phyloP scores from a whole-genome alignment of 495 filamentous ascomycete species.

The Trichodelitschia bisporula region DNA sequence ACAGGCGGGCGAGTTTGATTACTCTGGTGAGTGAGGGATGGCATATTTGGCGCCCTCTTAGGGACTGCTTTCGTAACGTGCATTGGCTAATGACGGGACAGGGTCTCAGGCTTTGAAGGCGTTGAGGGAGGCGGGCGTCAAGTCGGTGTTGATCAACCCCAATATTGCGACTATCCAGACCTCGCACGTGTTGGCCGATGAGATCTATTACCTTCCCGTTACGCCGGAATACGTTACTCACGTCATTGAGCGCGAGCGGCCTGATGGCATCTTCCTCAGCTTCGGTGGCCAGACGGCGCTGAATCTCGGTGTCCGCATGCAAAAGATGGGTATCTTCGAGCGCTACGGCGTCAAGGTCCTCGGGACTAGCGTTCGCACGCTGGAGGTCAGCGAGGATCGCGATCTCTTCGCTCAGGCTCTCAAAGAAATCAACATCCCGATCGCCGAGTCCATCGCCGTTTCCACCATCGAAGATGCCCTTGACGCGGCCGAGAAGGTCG shows the following conservation, averaged over 20 bases:
- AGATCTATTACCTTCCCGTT: constrained; percentile 94
- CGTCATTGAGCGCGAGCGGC: constrained; percentile 76
- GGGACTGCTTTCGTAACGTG: no score
- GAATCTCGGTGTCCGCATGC: constrained; percentile 92
- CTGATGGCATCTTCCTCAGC: constrained; percentile 87
- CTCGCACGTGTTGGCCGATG: constrained; percentile 87
- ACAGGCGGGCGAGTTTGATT: constrained; percentile 97
- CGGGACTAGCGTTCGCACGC: constrained; percentile 78
- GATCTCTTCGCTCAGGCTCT: constrained; percentile 84
- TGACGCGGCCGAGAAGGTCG: constrained; percentile 58
- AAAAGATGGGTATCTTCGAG: constrained; percentile 87
- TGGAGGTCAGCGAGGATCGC: constrained; percentile 87
- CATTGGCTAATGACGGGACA: constrained; percentile 14
- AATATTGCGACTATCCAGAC: constrained; percentile 99
- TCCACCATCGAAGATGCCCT: constrained; percentile 76
- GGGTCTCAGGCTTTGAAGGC: constrained; percentile 63
- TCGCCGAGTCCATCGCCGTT: constrained; percentile 85
- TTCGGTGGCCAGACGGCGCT: constrained; percentile 94
- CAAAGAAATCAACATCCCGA: constrained; percentile 88
- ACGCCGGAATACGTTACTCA: constrained; percentile 94
- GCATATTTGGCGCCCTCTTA: no score
- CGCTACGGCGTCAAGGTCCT: constrained; percentile 85
- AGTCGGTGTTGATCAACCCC: constrained; percentile 89
- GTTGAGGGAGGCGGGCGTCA: constrained; percentile 82
- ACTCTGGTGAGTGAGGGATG: constrained; percentile 65